These are phyloP conservation scores for Melocanna baccifera DNA, from an alignment of 176 grass and related monocot species.

Conservation along the genomic window DNA sequence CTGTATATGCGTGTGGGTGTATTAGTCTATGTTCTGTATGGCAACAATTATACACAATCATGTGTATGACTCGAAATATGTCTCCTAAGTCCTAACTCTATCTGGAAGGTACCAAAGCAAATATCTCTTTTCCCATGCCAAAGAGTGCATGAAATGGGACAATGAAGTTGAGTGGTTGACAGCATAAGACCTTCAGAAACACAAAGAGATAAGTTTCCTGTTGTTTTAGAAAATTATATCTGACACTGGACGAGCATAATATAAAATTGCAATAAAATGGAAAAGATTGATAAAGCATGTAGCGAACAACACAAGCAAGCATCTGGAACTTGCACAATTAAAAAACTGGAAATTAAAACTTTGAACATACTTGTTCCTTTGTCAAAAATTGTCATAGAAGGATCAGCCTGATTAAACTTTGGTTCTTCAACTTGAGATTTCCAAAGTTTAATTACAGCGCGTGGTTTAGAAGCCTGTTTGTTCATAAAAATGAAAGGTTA, in stretches of 20 bases:
- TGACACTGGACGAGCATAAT: conserved; percentile 7
- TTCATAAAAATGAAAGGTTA: conserved; percentile 19
- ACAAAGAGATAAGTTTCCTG: background rate
- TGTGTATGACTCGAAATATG: background rate
- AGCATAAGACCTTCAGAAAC: background rate
- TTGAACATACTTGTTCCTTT: conserved; percentile 73
- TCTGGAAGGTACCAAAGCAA: background rate
- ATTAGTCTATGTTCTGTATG: background rate
- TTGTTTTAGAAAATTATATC: background rate
- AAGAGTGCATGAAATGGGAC: background rate
- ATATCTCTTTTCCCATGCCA: background rate
- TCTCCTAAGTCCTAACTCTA: background rate
- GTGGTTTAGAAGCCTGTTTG: conserved; percentile 61
- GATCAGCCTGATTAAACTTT: conserved; percentile 70
- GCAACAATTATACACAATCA: background rate
- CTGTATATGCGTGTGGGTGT: background rate
- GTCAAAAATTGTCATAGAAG: conserved; percentile 63
- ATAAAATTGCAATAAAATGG: background rate
- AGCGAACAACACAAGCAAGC: conserved; percentile 15
- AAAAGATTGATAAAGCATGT: conserved; percentile 7
- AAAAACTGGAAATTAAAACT: conserved; percentile 31
- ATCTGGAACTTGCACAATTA: conserved; percentile 1
- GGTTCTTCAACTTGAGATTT: conserved; percentile 80
- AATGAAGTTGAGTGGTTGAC: conserved; percentile 16
- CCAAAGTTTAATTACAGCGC: conserved; percentile 64